Evolutionary conservation across 2,329 filamentous ascomycete genomes (phyloP).

Genomic region (Cercospora berteroae): DNA sequence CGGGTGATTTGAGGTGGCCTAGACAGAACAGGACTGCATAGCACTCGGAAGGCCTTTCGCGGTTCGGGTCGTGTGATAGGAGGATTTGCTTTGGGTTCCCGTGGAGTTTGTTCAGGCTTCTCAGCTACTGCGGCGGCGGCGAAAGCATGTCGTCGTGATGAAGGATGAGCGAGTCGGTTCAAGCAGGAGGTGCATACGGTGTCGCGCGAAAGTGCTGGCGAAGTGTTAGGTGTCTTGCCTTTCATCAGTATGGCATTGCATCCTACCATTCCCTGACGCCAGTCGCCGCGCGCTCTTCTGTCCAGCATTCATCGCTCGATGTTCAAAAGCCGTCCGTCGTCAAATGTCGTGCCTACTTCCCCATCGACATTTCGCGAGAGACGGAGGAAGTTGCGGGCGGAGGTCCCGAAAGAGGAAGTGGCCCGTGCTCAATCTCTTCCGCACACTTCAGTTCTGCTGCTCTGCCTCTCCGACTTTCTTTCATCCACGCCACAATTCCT

Average conservation of each 20-base stretch:
- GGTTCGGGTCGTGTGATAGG: conserved; percentile 50
- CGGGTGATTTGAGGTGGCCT: conserved; percentile 85
- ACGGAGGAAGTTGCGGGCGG: not conserved
- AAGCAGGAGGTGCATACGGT: conserved; percentile 49
- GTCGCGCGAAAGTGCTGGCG: conserved; percentile 39
- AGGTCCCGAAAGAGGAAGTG: conserved; percentile 1
- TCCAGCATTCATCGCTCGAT: conserved; percentile 44
- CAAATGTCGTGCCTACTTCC: conserved; percentile 6
- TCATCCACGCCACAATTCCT: conserved; percentile 69
- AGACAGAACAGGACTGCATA: conserved; percentile 75
- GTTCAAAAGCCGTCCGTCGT: not conserved
- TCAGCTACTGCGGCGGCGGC: conserved; percentile 38
- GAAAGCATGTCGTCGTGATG: conserved; percentile 37
- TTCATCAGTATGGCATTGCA: not conserved
- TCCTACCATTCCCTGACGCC: conserved; percentile 42
- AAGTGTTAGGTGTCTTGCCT: conserved; percentile 7
- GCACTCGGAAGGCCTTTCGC: conserved; percentile 45
- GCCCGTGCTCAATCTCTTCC: not conserved
- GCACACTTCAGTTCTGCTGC: conserved; percentile 16
- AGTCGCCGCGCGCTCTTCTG: conserved; percentile 47
- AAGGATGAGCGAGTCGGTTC: conserved; percentile 40
- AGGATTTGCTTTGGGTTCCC: conserved; percentile 30
- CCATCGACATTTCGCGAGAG: conserved; percentile 4
- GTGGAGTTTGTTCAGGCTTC: conserved; percentile 27
- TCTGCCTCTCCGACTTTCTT: conserved; percentile 28